Evolutionary conservation across 148 eudicot genomes (phyloP).

Genomic region (Amaranthus palmeri): DNA sequence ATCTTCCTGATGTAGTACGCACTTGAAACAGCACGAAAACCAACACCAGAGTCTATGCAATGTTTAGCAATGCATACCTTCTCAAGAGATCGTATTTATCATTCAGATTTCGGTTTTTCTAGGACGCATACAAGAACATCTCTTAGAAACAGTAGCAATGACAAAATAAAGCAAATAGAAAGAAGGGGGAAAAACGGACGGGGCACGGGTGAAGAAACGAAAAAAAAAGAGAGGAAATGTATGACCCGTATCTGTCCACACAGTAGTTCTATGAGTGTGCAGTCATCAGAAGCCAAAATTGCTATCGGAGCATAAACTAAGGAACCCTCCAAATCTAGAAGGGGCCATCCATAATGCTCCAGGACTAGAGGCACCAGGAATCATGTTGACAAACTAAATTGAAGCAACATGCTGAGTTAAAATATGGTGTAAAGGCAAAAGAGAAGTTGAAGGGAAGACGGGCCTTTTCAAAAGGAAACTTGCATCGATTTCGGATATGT

Average conservation of each 20-base stretch:
- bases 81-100: too few relatives aligned
- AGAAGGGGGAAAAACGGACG: too few relatives aligned
- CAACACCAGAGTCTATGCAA: neutral
- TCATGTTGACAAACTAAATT: neutral
- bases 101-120: neutral
- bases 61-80: too few relatives aligned
- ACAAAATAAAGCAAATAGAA: too few relatives aligned
- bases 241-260: conserved; percentile 91
- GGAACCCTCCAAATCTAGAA: conserved; percentile 54
- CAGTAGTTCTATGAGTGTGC: conserved; percentile 60
- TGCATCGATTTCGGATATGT: neutral
- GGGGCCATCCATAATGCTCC: conserved; percentile 51
- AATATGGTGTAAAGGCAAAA: neutral
- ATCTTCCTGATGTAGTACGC: neutral
- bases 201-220: too few relatives aligned
- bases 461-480: neutral
- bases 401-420: neutral
- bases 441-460: neutral
- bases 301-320: conserved; percentile 57
- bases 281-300: conserved; percentile 78
- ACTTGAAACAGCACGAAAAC: neutral
- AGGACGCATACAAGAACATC: neutral
- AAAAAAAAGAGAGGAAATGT: conserved; percentile 16
- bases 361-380: neutral
- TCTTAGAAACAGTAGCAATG: neutral